Evolutionary conservation across 2,329 filamentous ascomycete genomes (phyloP).

Genomic region (Chrysoporthe puriensis): DNA sequence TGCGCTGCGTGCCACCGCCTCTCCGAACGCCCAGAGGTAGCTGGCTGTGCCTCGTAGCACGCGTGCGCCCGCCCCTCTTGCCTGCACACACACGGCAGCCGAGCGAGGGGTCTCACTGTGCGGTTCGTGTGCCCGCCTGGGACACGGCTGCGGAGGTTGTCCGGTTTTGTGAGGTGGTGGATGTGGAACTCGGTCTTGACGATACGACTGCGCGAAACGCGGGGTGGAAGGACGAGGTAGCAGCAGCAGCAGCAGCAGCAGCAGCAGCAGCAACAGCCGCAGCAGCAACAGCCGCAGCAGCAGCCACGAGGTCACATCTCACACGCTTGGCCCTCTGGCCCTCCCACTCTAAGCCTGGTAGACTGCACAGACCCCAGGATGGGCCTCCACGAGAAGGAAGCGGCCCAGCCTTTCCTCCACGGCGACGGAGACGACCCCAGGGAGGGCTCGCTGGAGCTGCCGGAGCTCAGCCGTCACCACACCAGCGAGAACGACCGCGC

Average conservation of each 20-base stretch:
- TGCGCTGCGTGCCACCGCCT: neutral
- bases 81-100: neutral
- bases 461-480: neutral
- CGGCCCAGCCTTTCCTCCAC: constrained; percentile 14
- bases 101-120: neutral
- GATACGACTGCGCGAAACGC: neutral
- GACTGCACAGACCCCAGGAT: neutral
- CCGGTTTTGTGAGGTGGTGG: neutral
- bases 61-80: neutral
- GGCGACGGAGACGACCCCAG: neutral
- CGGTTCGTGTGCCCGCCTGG: neutral
- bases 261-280: too few species aligned
- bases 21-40: neutral
- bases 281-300: neutral
- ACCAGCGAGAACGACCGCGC: neutral
- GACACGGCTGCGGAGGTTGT: neutral
- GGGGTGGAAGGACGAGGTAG: neutral
- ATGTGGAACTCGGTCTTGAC: neutral
- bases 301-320: neutral
- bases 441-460: constrained; percentile 12
- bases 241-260: too few species aligned
- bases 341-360: neutral
- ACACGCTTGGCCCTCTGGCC: neutral
- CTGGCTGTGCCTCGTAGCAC: neutral
- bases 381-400: neutral